Evolutionary conservation across 1,284 basidiomycete species (phyloP).

Genomic region (Mycena sp.): DNA sequence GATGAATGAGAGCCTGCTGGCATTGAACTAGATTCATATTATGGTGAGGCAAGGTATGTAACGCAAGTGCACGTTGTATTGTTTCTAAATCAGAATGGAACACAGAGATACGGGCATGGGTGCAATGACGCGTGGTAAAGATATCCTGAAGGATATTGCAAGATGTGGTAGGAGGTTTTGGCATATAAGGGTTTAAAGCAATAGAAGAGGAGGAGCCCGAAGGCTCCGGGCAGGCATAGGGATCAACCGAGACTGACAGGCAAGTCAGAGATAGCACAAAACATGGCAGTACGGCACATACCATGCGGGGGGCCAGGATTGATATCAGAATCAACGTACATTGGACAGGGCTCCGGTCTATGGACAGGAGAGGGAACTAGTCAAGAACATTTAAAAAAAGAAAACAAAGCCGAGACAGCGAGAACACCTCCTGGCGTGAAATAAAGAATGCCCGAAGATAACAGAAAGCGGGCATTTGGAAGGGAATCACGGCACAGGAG

Average conservation of each 20-base stretch:
- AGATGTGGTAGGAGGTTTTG: background rate
- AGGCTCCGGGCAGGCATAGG: background rate
- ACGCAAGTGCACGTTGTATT: background rate
- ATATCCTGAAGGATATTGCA: constrained; percentile 5
- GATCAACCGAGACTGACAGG: background rate
- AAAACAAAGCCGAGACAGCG: background rate
- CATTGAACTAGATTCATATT: constrained; percentile 11
- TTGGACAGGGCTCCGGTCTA: background rate
- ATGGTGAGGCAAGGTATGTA: constrained; percentile 4
- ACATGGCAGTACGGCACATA: background rate
- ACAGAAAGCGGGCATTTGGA: background rate
- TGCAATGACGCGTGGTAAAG: background rate
- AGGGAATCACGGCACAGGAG: background rate
- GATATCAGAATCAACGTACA: background rate
- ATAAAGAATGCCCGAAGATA: background rate
- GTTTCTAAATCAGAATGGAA: background rate
- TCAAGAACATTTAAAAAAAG: background rate
- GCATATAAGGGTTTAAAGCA: background rate
- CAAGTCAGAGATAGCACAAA: background rate
- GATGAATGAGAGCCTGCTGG: background rate
- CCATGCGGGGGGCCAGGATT: background rate
- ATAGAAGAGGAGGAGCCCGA: background rate
- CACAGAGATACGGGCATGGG: background rate
- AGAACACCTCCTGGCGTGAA: background rate
- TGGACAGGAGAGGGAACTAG: background rate